phyloP scores from a whole-genome alignment of 208 protist species.

The Acanthamoeba triangularis region DNA sequence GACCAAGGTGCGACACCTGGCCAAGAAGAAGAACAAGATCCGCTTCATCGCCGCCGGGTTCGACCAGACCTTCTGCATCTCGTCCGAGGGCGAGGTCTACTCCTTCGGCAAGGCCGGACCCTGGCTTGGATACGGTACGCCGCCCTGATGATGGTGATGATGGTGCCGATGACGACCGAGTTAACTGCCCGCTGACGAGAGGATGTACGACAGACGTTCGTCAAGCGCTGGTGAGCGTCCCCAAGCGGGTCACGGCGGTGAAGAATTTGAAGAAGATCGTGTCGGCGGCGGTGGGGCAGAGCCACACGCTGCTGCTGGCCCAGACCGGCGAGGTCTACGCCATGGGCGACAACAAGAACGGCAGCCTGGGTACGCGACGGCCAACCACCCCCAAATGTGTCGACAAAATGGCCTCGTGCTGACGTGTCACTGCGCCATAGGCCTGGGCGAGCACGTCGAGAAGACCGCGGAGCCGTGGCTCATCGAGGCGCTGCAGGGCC shows the following conservation, averaged over 20 bases:
- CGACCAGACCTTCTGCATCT: constrained; percentile 49
- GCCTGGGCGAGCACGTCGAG: constrained; percentile 5
- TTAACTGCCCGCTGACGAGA: no score
- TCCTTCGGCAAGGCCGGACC: constrained; percentile 61
- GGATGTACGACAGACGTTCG: background rate
- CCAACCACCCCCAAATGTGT: background rate
- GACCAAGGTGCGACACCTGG: constrained; percentile 3
- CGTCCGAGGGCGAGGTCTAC: constrained; percentile 37
- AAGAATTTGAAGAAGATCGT: constrained; percentile 47
- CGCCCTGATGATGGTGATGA: no score
- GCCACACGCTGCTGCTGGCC: constrained; percentile 49
- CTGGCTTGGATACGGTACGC: constrained; percentile 51
- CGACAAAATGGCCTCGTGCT: background rate
- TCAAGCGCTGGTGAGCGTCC: constrained; percentile 14
- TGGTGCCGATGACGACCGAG: no score
- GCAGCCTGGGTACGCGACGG: constrained; percentile 3
- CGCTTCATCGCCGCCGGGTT: constrained; percentile 24
- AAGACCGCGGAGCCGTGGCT: constrained; percentile 28
- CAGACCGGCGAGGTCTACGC: constrained; percentile 57
- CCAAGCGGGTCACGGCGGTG: constrained; percentile 23
- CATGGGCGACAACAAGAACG: constrained; percentile 58
- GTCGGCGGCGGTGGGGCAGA: constrained; percentile 11
- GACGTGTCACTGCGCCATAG: background rate
- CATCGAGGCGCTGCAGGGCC: background rate
- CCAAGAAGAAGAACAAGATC: constrained; percentile 53